Conservation (phyloP, 257 asterid species). For the Solanum infundibuliforme region DNA sequence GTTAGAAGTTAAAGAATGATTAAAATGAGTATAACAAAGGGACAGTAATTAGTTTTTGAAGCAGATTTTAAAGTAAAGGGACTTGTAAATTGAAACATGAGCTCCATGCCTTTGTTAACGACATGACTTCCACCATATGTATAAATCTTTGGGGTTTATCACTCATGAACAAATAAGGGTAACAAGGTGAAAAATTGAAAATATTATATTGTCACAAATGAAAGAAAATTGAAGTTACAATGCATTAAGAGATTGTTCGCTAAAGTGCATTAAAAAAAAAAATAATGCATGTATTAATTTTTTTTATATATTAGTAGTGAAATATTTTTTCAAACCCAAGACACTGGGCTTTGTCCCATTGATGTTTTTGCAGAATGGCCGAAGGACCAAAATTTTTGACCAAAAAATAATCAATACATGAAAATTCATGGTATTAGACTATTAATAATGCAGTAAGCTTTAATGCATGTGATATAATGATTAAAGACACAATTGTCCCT, state of each 20-base stretch:
- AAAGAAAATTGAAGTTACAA: neutral
- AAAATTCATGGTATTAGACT: too few species aligned
- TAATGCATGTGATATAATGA: too few species aligned
- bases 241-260: fast-evolving
- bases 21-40: too few species aligned
- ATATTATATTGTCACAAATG: neutral
- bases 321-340: neutral
- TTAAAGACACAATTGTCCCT: too few species aligned
- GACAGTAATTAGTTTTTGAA: too few species aligned
- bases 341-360: neutral
- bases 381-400: too few species aligned
- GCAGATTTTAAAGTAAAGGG: too few species aligned
- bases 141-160: neutral
- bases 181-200: neutral
- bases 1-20: neutral
- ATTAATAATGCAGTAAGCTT: too few species aligned
- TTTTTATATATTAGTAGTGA: neutral
- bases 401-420: too few species aligned
- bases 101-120: too few species aligned
- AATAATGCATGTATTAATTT: neutral
- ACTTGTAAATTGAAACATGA: too few species aligned
- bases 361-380: neutral
- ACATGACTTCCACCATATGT: too few species aligned
- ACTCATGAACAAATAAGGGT: neutral
- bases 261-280: neutral